A percentile compares a stretch with the other conserved stretches of the same genome.
phyloP scores from a whole-genome alignment of 2,329 filamentous ascomycete genomes.

The Sclerotinia borealis region DNA sequence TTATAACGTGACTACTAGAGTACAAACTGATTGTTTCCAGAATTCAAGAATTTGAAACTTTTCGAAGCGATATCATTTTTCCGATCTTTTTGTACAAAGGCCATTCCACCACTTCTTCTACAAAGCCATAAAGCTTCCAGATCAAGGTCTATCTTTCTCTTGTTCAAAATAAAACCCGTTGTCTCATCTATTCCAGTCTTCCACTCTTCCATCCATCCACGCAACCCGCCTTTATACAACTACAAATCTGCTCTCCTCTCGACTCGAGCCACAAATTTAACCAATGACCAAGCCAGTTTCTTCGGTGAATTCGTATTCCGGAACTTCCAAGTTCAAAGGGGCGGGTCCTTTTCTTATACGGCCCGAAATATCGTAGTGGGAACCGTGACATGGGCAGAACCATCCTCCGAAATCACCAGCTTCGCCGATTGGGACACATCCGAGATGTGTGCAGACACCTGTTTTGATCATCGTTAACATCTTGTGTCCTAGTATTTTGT shows the following conservation, averaged over 20 bases:
- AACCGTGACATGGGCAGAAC: conserved; percentile 99
- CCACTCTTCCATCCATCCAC: neutral
- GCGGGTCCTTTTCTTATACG: conserved; percentile 96
- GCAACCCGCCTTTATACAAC: conserved; percentile 13
- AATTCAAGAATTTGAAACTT: neutral
- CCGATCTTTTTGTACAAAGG: conserved; percentile 14
- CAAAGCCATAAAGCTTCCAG: conserved; percentile 32
- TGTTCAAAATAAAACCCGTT: neutral
- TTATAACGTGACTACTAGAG: neutral
- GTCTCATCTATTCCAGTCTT: conserved; percentile 1
- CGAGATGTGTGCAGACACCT: conserved; percentile 98
- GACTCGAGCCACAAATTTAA: conserved; percentile 46
- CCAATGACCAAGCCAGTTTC: conserved; percentile 87
- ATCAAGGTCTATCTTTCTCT: conserved; percentile 39
- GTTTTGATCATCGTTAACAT: conserved; percentile 18
- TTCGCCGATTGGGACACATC: conserved; percentile 98
- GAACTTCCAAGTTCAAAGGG: conserved; percentile 95
- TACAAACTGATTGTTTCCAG: neutral
- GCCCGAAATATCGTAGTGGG: conserved; percentile 99
- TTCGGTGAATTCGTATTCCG: conserved; percentile 85
- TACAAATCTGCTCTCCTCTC: neutral
- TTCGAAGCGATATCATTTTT: conserved; percentile 12
- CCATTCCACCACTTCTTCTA: conserved; percentile 32
- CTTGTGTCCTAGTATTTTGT: conserved; percentile 25
- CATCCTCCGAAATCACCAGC: conserved; percentile 96